Conservation (phyloP, 805 yeast species). For the Jamesozyma lodderae region DNA sequence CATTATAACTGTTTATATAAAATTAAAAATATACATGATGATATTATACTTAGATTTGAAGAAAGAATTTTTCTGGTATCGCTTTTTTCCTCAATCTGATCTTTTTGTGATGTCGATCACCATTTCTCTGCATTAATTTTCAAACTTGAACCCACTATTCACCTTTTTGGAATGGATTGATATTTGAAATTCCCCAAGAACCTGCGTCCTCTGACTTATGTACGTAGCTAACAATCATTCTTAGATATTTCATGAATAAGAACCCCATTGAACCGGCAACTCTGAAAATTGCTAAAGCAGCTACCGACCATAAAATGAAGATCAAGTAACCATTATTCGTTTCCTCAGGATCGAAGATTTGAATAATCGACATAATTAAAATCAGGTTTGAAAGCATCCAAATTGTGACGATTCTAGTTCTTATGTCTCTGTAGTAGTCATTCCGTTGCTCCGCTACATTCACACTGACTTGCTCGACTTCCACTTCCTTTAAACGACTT, state of each 20-base stretch:
- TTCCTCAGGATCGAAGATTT: slow-evolving; percentile 63
- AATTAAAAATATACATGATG: too few species aligned
- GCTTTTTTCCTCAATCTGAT: too few species aligned
- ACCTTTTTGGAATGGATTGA: slow-evolving; percentile 6
- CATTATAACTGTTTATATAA: too few species aligned
- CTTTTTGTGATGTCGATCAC: too few species aligned
- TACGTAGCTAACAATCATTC: slow-evolving; percentile 33
- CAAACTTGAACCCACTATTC: too few species aligned
- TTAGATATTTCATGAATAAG: slow-evolving; percentile 37
- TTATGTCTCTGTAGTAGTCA: slow-evolving; percentile 89
- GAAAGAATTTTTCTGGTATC: too few species aligned
- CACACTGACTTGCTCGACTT: slow-evolving; percentile 21
- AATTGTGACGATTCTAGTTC: slow-evolving; percentile 90
- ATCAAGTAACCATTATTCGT: slow-evolving; percentile 66
- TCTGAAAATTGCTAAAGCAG: slow-evolving; percentile 71
- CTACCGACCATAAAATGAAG: slow-evolving; percentile 87
- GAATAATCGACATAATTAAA: slow-evolving; percentile 79
- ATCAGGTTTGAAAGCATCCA: slow-evolving; percentile 84
- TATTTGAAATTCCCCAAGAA: slow-evolving; percentile 8
- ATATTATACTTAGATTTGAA: too few species aligned
- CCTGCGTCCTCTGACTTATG: slow-evolving; percentile 34
- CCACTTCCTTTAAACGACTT: slow-evolving; percentile 31
- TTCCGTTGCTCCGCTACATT: slow-evolving; percentile 36
- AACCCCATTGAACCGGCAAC: slow-evolving; percentile 74
- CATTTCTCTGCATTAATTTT: too few species aligned